Conservation (phyloP, 2,329 filamentous ascomycete species). For the Teratosphaeria nubilosa region DNA sequence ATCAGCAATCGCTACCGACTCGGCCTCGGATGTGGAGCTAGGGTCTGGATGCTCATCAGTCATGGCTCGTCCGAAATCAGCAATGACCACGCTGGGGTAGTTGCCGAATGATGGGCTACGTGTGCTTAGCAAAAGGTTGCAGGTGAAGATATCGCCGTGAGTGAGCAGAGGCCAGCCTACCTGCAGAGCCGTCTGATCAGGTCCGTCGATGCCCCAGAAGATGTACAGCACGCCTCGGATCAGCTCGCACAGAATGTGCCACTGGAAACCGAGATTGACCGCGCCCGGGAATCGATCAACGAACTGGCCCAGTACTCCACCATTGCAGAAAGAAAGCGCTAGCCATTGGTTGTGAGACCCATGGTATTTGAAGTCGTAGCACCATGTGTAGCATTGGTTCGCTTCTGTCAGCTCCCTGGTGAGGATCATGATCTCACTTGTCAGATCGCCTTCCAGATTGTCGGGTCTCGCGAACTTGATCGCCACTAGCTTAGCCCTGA, state of each 20-base stretch:
- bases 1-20: background rate
- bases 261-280: background rate
- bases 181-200: background rate
- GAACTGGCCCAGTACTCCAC: background rate
- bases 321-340: background rate
- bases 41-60: background rate
- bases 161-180: background rate
- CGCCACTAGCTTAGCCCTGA: background rate
- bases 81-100: background rate
- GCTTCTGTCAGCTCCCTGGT: background rate
- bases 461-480: background rate
- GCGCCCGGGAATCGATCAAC: background rate
- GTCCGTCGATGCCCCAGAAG: background rate
- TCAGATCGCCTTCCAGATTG: background rate
- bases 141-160: background rate
- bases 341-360: background rate
- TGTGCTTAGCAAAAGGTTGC: background rate
- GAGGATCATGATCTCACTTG: background rate
- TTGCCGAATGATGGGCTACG: background rate
- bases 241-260: background rate
- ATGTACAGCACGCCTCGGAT: background rate
- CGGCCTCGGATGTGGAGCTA: background rate
- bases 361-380: background rate
- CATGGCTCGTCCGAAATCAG: conserved; percentile 1
- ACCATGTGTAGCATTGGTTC: background rate